Percentiles rank a stretch among this genome's conserved stretches.
Evolutionary conservation across 1,284 basidiomycete species (phyloP).

Genomic region (Heterobasidion occidentale): DNA sequence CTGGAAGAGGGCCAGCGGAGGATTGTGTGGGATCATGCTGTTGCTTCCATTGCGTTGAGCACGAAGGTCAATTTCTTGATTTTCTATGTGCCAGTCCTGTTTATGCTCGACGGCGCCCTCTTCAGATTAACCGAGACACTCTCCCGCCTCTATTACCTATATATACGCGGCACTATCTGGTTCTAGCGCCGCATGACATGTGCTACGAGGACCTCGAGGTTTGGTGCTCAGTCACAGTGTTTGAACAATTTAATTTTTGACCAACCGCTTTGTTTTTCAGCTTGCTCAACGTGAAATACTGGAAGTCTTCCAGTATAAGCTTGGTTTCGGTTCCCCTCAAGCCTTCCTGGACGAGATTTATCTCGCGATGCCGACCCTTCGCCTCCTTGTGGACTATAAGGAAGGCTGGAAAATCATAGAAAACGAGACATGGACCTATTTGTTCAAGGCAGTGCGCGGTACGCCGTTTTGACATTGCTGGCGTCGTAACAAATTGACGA

Average conservation of each 20-base stretch:
- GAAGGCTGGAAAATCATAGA: constrained; percentile 5
- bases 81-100: background rate
- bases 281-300: constrained; percentile 11
- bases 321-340: constrained; percentile 9
- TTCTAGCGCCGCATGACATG: constrained; percentile 16
- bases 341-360: constrained; percentile 8
- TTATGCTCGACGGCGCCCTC: background rate
- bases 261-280: background rate
- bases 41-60: constrained; percentile 10
- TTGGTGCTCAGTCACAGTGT: background rate
- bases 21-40: constrained; percentile 11
- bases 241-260: background rate
- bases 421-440: constrained; percentile 7
- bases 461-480: background rate
- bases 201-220: constrained; percentile 16
- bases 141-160: constrained; percentile 14
- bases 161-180: constrained; percentile 14
- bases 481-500: background rate
- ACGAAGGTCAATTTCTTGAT: constrained; percentile 9
- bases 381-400: background rate
- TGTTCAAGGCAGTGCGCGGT: constrained; percentile 9
- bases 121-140: constrained; percentile 14
- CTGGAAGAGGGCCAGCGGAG: constrained; percentile 1
- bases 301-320: constrained; percentile 5
- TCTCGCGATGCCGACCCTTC: constrained; percentile 7